Conservation (phyloP, 139 green algal genomes). For the Spirogloea muscicola region DNA sequence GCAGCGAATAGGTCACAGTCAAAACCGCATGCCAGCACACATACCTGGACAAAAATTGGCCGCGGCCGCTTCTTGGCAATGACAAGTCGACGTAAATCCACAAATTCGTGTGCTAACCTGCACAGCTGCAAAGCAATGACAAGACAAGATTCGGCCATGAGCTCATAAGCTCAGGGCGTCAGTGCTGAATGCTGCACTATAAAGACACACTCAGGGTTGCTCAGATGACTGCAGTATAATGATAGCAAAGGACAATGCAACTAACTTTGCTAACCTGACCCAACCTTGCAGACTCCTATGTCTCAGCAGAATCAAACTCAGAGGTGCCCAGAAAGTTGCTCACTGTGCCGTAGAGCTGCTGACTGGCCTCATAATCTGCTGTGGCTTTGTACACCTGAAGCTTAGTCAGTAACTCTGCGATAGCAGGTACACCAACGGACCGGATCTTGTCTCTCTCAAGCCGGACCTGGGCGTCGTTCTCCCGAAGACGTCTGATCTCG, state of each 20-base stretch:
- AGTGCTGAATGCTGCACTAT: too few relatives aligned
- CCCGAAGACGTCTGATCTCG: too few relatives aligned
- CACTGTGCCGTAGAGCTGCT: neutral
- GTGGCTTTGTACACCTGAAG: constrained; percentile 34
- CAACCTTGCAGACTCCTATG: too few relatives aligned
- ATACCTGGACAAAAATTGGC: constrained; percentile 30
- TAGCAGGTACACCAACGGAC: constrained; percentile 4
- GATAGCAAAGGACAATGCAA: too few relatives aligned
- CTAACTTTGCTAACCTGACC: too few relatives aligned
- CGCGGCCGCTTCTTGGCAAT: constrained; percentile 14
- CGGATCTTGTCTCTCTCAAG: constrained; percentile 13
- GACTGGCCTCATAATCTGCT: neutral
- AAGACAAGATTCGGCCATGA: too few relatives aligned
- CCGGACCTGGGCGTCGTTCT: too few relatives aligned
- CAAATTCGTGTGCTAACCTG: constrained; percentile 1
- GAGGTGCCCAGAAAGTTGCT: neutral
- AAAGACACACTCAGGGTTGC: too few relatives aligned
- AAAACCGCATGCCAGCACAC: neutral
- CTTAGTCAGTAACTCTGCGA: constrained; percentile 9
- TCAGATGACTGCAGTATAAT: too few relatives aligned
- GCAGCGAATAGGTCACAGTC: too few relatives aligned
- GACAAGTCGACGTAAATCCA: constrained; percentile 18
- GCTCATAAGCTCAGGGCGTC: too few relatives aligned
- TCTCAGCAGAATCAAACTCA: too few relatives aligned
- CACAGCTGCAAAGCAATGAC: neutral